A percentile compares a stretch with the other conserved stretches of the same genome.
These are phyloP conservation scores for Dactylellina leptospora DNA, from an alignment of 2,329 filamentous ascomycete species.

Conservation along the genomic window DNA sequence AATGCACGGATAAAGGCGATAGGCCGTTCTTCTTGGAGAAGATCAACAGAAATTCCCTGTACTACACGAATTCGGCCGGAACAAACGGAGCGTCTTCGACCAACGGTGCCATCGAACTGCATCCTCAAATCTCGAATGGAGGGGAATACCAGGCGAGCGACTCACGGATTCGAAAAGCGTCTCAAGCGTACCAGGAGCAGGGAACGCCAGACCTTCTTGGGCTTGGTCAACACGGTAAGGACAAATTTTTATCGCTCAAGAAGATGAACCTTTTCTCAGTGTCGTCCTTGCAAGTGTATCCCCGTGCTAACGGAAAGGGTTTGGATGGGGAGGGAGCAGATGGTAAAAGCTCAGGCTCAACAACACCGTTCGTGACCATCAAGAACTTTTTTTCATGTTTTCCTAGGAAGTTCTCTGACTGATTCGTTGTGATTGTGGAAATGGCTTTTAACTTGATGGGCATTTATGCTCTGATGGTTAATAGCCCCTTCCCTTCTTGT, in stretches of 20 bases:
- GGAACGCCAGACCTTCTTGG: slow-evolving; percentile 51
- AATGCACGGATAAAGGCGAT: slow-evolving; percentile 58
- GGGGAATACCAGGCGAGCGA: slow-evolving; percentile 41
- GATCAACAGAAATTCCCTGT: slow-evolving; percentile 34
- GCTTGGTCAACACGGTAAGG: slow-evolving; percentile 53
- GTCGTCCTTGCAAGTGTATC: slow-evolving; percentile 40
- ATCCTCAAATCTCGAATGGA: slow-evolving; percentile 32
- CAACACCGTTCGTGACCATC: slow-evolving; percentile 54
- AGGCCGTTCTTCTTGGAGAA: slow-evolving; percentile 49
- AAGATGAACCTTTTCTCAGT: slow-evolving; percentile 40
- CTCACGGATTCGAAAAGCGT: slow-evolving; percentile 43
- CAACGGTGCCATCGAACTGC: slow-evolving; percentile 33
- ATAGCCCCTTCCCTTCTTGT: slow-evolving; percentile 37
- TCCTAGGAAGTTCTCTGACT: slow-evolving; percentile 53
- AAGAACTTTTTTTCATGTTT: slow-evolving; percentile 54
- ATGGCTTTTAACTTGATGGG: slow-evolving; percentile 41
- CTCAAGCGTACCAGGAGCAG: slow-evolving; percentile 48
- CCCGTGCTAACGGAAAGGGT: slow-evolving; percentile 50
- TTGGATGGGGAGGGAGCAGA: slow-evolving; percentile 42
- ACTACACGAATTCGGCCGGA: slow-evolving; percentile 22
- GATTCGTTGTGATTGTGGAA: slow-evolving; percentile 53
- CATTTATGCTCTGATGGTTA: slow-evolving; percentile 28
- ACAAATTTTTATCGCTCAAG: slow-evolving; percentile 33
- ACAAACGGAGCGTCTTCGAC: slow-evolving; percentile 37
- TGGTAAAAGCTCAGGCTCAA: slow-evolving; percentile 53